A percentile compares a stretch with the other conserved stretches of the same genome.
Evolutionary conservation across 106 monocot genomes (phyloP).

Genomic region (Dioscorea alata): DNA sequence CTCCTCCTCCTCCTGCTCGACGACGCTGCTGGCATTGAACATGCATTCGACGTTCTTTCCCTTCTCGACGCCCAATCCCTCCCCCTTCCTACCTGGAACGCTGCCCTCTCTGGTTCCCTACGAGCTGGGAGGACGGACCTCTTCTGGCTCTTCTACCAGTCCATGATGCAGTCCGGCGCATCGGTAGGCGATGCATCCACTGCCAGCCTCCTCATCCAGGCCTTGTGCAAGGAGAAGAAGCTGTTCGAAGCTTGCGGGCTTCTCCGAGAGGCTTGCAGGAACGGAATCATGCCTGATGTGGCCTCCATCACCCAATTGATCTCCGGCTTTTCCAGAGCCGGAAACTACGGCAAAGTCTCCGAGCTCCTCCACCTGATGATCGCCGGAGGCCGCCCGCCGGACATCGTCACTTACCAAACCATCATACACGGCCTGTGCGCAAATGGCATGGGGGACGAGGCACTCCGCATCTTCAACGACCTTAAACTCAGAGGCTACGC

Average conservation of each 20-base stretch:
- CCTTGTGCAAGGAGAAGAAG: conserved; percentile 22
- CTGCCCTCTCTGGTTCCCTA: conserved; percentile 26
- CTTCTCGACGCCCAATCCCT: conserved; percentile 1
- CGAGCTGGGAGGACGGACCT: conserved; percentile 28
- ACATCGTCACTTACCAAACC: conserved; percentile 32
- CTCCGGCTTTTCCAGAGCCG: conserved; percentile 14
- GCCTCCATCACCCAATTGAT: conserved; percentile 23
- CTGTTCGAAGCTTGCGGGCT: conserved; percentile 26
- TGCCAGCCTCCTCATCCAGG: conserved; percentile 26
- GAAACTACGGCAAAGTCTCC: conserved; percentile 42
- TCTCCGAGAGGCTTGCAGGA: conserved; percentile 23
- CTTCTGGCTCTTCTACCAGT: conserved; percentile 24
- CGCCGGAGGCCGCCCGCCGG: conserved; percentile 25
- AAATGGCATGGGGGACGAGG: conserved; percentile 32
- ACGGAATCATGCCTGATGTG: conserved; percentile 20
- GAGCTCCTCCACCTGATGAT: conserved; percentile 60
- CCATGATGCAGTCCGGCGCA: conserved; percentile 16
- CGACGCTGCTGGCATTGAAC: neutral
- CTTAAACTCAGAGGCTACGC: conserved; percentile 45
- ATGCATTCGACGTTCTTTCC: conserved; percentile 3
- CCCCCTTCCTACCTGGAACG: conserved; percentile 24
- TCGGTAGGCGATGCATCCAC: conserved; percentile 18
- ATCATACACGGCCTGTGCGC: conserved; percentile 43
- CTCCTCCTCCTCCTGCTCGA: conserved; percentile 9
- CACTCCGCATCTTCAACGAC: conserved; percentile 39